Base-by-base conservation (phyloP, 2,329 filamentous ascomycete species). In the Phialocephala sp. region DNA sequence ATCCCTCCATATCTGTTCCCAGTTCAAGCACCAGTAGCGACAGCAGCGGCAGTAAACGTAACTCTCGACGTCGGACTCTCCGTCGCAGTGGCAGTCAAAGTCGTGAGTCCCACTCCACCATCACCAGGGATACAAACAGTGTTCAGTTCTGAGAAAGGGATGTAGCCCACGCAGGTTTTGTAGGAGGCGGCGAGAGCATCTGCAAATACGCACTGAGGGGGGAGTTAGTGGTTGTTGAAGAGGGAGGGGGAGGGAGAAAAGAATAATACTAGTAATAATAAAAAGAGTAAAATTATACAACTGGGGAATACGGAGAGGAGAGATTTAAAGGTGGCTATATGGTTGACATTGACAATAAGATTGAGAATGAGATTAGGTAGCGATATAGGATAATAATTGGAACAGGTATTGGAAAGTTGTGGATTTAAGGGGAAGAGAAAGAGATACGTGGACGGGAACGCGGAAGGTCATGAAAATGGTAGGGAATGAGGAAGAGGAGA, bases 101-200 rank as follows among this genome's bases (percentile, higher is more conserved):
- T 32, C 22, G 50, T 27, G 4, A 27, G 14, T 11, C 50, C 50
- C 5, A 67, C 47, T 3, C 67, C 65, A 0, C 68, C 70, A 62
- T 72, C 59, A 11, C 71, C 71, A 0, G 68, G 67, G 18, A 72
- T 71, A 67, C 71, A 71, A 20, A 58, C 67, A 35, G 64, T 70
- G 60, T 72, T 67, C 22, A 72, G 62, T 41, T 64, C 32, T 22
- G 60, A 54, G 47, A 55, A n/a, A 8, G 58, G 59, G n/a, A 68
- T 59, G 14, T 43, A 47, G 14, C 24, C 8, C 6, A 71, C 52
- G 58, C 68, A 69, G n/a, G 43, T 45, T 35, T 69, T 63, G 35
- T 68, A 72, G 20, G 15, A 27, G 1, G 36, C 52, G 18, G 56
- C 24, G 8, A 20, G 55, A 3, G 18, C 20, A 24, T 68, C 68